Percentiles rank a stretch among this genome's conserved stretches.
Conservation (phyloP, 257 asterid species). For the Salvia rosmarinus region DNA sequence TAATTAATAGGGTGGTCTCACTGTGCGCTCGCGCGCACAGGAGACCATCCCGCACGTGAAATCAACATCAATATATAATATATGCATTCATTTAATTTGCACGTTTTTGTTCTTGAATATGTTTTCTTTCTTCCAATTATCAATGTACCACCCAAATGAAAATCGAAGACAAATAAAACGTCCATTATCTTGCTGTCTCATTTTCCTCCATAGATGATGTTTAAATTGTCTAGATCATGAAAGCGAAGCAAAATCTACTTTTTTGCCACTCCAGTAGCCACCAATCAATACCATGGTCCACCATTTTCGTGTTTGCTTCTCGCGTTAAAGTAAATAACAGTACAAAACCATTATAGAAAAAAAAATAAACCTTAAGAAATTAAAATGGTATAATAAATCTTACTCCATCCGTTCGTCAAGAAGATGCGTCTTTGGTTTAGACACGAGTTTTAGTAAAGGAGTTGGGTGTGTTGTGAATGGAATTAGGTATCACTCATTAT, state of each 20-base stretch:
- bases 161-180: not conserved
- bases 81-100: not conserved
- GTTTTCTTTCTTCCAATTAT: not conserved
- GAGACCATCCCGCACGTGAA: too few relatives aligned
- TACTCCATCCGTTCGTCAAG: too few relatives aligned
- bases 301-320: not conserved
- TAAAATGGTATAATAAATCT: too few relatives aligned
- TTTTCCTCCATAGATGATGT: constrained; percentile 21
- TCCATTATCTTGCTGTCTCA: constrained; percentile 18
- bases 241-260: not conserved
- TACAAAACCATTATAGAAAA: not conserved
- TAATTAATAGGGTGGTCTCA: too few relatives aligned
- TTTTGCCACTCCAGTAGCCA: not conserved
- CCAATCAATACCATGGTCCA: not conserved
- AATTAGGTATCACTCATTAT: too few relatives aligned
- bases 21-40: too few relatives aligned
- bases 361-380: not conserved
- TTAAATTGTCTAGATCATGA: not conserved
- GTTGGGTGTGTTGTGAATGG: too few relatives aligned
- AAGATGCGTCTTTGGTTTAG: too few relatives aligned
- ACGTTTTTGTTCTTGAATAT: constrained; percentile 21
- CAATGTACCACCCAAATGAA: not conserved
- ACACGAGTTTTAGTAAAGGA: too few relatives aligned
- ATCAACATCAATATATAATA: too few relatives aligned
- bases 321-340: not conserved